A percentile compares a stretch with the other conserved stretches of the same genome.
These are phyloP conservation scores for Kandelia obovata DNA, from an alignment of 345 rosid genomes.

Conservation along the genomic window DNA sequence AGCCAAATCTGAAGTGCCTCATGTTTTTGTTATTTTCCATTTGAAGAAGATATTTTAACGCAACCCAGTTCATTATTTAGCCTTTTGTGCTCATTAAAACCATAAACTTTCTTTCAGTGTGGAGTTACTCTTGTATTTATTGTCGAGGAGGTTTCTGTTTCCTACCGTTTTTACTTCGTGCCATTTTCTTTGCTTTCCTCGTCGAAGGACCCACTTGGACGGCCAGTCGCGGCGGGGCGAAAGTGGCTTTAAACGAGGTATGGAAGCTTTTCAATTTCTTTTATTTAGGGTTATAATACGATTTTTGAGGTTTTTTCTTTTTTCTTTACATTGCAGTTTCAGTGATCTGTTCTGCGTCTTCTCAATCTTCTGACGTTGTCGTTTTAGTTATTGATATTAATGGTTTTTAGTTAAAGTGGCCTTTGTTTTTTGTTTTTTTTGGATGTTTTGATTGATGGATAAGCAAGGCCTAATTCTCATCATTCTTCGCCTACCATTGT, in stretches of 20 bases:
- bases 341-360: conserved; percentile 20
- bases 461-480: conserved; percentile 9
- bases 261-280: background rate
- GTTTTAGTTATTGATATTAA: conserved; percentile 3
- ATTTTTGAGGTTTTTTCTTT: background rate
- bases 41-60: background rate
- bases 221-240: background rate
- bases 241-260: background rate
- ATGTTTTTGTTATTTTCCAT: conserved; percentile 2
- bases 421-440: background rate
- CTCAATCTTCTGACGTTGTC: conserved; percentile 2
- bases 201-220: background rate
- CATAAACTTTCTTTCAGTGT: too few species aligned
- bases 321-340: background rate
- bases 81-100: background rate
- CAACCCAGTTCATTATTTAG: too few species aligned
- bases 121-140: background rate
- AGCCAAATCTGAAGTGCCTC: conserved; percentile 16
- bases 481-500: conserved; percentile 12
- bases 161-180: background rate
- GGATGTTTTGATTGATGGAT: conserved; percentile 19
- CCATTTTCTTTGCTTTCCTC: background rate
- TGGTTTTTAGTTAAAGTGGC: conserved; percentile 8
- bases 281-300: background rate
- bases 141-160: background rate